Percentiles rank a stretch among this genome's conserved stretches.
Evolutionary conservation across 2,329 filamentous ascomycete species (phyloP).

Genomic region (Aspergillus fumigatiaffinis): DNA sequence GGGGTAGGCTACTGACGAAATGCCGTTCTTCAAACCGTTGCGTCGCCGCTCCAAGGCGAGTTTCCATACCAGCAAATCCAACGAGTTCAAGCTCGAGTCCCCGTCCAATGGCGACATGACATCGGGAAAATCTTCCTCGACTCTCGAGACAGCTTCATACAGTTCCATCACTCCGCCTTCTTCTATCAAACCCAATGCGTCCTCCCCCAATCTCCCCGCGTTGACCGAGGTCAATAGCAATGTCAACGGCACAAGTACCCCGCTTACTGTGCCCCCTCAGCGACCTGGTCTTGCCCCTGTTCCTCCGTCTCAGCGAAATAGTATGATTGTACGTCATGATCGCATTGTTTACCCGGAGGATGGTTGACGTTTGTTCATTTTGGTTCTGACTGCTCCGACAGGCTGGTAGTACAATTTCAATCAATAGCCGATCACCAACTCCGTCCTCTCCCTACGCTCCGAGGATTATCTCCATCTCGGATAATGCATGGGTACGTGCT

Average conservation of each 20-base stretch:
- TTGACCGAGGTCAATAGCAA: slow-evolving; percentile 50
- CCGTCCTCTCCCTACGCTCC: slow-evolving; percentile 77
- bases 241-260: slow-evolving; percentile 20
- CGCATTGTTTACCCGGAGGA: not conserved
- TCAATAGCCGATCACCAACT: slow-evolving; percentile 48
- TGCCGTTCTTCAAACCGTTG: slow-evolving; percentile 69
- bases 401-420: slow-evolving; percentile 32
- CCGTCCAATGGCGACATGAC: slow-evolving; percentile 53
- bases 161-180: slow-evolving; percentile 73
- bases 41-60: slow-evolving; percentile 72
- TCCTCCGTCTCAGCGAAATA: slow-evolving; percentile 40
- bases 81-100: slow-evolving; percentile 39
- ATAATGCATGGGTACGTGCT: slow-evolving; percentile 77
- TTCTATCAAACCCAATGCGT: slow-evolving; percentile 63
- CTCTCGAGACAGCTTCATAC: slow-evolving; percentile 52
- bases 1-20: slow-evolving; percentile 17
- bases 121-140: slow-evolving; percentile 61
- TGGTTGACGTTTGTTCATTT: not conserved
- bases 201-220: slow-evolving; percentile 57
- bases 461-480: slow-evolving; percentile 70
- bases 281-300: slow-evolving; percentile 42
- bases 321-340: slow-evolving; percentile 36
- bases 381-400: slow-evolving; percentile 15
- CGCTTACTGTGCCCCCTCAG: slow-evolving; percentile 42
- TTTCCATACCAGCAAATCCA: slow-evolving; percentile 58